These are phyloP conservation scores for Colletotrichum tropicicola DNA, from an alignment of 2,329 filamentous ascomycete genomes.

Conservation along the genomic window DNA sequence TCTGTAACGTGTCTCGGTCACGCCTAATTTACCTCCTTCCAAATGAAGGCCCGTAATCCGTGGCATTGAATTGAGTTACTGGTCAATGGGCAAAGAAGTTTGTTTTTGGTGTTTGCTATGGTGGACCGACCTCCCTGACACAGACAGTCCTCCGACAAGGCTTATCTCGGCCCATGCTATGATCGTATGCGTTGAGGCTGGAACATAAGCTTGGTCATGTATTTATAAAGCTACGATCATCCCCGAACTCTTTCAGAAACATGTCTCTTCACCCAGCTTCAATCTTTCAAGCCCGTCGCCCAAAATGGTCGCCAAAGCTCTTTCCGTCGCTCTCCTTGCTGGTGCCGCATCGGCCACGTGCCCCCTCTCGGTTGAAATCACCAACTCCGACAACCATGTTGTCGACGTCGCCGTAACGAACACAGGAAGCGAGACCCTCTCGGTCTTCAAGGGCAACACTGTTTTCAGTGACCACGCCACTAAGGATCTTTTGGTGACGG, in stretches of 20 bases:
- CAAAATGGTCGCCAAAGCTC: constrained; percentile 26
- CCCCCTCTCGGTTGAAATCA: constrained; percentile 22
- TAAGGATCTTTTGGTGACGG: constrained; percentile 27
- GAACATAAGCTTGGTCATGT: background rate
- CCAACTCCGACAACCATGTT: constrained; percentile 15
- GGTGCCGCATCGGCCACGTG: constrained; percentile 25
- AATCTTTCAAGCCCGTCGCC: background rate
- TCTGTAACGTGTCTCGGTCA: background rate
- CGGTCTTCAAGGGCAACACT: constrained; percentile 27
- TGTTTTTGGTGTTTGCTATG: background rate
- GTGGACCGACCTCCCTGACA: constrained; percentile 14
- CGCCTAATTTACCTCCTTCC: constrained; percentile 7
- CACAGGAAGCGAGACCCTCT: constrained; percentile 23
- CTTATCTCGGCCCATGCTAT: constrained; percentile 11
- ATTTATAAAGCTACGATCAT: background rate
- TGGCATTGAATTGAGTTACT: background rate
- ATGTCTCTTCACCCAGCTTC: background rate
- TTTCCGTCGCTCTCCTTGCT: constrained; percentile 22
- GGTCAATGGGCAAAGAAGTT: background rate
- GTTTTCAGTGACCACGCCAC: constrained; percentile 28
- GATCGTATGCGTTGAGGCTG: background rate
- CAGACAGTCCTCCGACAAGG: constrained; percentile 10
- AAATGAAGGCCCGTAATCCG: background rate
- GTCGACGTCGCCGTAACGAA: constrained; percentile 26
- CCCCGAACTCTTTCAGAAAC: background rate